These are phyloP conservation scores for Fusarium stilboides DNA, from an alignment of 2,329 filamentous ascomycete genomes.

Conservation along the genomic window DNA sequence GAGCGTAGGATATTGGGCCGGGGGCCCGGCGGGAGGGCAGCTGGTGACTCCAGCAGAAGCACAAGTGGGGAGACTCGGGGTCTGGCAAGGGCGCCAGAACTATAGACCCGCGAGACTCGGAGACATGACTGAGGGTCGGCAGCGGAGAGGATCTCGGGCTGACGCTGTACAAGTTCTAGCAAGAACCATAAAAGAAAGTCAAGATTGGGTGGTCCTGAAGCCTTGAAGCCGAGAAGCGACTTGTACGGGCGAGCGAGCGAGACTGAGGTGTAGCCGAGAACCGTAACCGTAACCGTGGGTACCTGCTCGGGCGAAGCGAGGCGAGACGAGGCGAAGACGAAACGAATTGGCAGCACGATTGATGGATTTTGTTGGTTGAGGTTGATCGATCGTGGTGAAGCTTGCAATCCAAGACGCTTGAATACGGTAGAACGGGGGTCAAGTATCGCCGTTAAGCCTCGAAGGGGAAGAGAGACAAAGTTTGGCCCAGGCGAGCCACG, in stretches of 20 bases:
- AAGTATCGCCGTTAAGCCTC: conserved; percentile 47
- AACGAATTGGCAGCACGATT: conserved; percentile 23
- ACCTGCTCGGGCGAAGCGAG: conserved; percentile 27
- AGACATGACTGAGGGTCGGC: conserved; percentile 63
- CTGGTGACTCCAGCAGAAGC: conserved; percentile 38
- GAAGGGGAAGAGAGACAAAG: conserved; percentile 47
- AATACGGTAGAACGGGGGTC: conserved; percentile 13
- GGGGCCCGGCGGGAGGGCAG: conserved; percentile 33
- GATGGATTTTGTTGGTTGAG: conserved; percentile 9
- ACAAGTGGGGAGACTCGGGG: conserved; percentile 52
- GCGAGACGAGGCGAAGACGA: conserved; percentile 3
- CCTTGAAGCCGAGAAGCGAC: conserved; percentile 21
- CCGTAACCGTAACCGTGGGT: conserved; percentile 33
- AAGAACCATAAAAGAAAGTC: conserved; percentile 16
- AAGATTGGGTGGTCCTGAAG: conserved; percentile 20
- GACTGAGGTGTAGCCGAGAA: conserved; percentile 34
- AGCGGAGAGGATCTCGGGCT: conserved; percentile 49
- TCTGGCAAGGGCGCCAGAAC: conserved; percentile 65
- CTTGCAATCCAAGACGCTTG: conserved; percentile 26
- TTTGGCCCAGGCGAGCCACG: conserved; percentile 46
- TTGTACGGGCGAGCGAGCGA: conserved; percentile 21
- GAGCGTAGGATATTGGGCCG: conserved; percentile 29
- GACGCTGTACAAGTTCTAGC: conserved; percentile 39
- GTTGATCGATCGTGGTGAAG: conserved; percentile 9
- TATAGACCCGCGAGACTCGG: conserved; percentile 60